Conservation (phyloP, 108 stramenopile species). For the Discostella stelligeroides region DNA sequence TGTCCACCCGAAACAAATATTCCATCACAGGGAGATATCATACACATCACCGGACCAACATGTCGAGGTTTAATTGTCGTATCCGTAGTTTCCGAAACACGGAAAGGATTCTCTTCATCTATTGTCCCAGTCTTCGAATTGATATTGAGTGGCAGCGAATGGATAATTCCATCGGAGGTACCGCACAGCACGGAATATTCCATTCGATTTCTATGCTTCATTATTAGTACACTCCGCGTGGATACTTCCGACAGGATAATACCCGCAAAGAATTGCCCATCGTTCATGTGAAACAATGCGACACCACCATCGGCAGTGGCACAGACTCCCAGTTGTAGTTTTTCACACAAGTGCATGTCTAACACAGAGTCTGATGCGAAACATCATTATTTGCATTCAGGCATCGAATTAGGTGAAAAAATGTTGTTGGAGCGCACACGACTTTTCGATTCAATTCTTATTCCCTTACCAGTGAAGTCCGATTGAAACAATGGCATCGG, state of each 20-base stretch:
- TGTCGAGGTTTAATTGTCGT: constrained; percentile 52
- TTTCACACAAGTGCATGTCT: constrained; percentile 46
- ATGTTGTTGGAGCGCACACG: not conserved
- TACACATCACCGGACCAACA: constrained; percentile 49
- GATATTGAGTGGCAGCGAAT: constrained; percentile 43
- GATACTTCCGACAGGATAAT: constrained; percentile 48
- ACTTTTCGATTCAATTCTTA: not conserved
- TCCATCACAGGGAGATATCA: constrained; percentile 57
- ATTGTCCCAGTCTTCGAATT: constrained; percentile 21
- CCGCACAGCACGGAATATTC: constrained; percentile 52
- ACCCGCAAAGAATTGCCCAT: constrained; percentile 50
- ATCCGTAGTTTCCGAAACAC: constrained; percentile 21
- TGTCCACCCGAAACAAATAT: constrained; percentile 60
- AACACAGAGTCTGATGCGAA: constrained; percentile 33
- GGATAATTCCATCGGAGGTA: constrained; percentile 53
- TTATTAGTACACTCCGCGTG: constrained; percentile 45
- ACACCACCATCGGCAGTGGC: constrained; percentile 52
- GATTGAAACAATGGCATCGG: constrained; percentile 23
- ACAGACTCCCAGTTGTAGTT: constrained; percentile 52
- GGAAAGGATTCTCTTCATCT: constrained; percentile 36
- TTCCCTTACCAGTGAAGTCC: constrained; percentile 22
- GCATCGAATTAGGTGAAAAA: not conserved
- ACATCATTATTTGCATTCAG: too few relatives aligned
- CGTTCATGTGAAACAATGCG: constrained; percentile 50
- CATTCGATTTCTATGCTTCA: constrained; percentile 37